Evolutionary conservation across 768 basidiomycete genomes (phyloP), one percentile per base, ranked within the genome.

Genomic region (Cystobasidiopsis lactophilus): DNA sequence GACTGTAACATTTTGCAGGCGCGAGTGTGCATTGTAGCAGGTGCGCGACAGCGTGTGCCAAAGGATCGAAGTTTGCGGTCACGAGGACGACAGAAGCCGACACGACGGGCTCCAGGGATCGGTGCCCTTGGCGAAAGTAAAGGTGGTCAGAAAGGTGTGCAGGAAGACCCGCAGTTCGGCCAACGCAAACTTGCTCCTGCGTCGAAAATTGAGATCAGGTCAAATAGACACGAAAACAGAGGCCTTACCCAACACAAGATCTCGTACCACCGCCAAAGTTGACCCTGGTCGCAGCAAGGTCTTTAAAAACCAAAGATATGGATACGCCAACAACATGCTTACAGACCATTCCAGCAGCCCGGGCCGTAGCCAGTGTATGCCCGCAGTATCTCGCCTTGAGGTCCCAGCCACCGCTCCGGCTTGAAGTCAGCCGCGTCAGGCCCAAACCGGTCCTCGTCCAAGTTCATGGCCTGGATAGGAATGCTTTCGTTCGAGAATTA

Each of bases 381-480:
- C 45, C 45, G 23, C 45, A 47, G 30, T 23, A 10, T 29, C 9
- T 47, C 53, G 11, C 51, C 55, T 10, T 55, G 59, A 2, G 10
- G 21, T 24, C 51, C 57, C 41, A 65, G 35, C 67, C 67, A 69
- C 33, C 68, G 53, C 50, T 65, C 61, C 16, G 64, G 65, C 14
- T 62, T 52, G 53, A 67, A 69, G 10, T 57, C 57, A 23, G 64
- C 50, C 0, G 67, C 65, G 44, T 68, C 65, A 2, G 60, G 59
- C 4, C 68, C 68, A 66, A 67, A 69, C 1, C 65, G 57, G 9
- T 52, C 56, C 27, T 50, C 45, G 19, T 60, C 57, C 10, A 64
- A 57, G 30, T 69, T 66, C 55, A 65, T 60, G 5, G 60, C 45
- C 29, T 47, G 45, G 45, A 47, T 47, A 9, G 45, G 45, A 21